These are phyloP conservation scores for Coniferiporia weirii DNA, from an alignment of 1,284 basidiomycete genomes.

Conservation along the genomic window DNA sequence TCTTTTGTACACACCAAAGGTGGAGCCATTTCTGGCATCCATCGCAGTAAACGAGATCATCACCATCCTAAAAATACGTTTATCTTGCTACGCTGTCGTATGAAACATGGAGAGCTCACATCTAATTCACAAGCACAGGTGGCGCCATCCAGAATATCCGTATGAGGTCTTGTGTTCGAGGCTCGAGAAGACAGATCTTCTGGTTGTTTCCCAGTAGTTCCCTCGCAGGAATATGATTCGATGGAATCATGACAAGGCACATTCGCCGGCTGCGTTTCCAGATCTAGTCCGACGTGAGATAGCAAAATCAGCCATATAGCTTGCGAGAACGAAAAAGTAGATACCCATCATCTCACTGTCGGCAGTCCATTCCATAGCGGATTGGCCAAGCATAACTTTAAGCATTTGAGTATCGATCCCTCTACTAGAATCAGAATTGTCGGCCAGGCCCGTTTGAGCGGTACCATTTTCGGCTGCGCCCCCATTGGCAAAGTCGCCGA, in stretches of 20 bases:
- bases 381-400: slow-evolving; percentile 6
- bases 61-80: slow-evolving; percentile 38
- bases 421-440: neutral
- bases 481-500: neutral
- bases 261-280: slow-evolving; percentile 38
- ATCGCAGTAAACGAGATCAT: slow-evolving; percentile 55
- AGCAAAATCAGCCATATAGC: neutral
- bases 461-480: neutral
- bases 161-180: slow-evolving; percentile 6
- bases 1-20: slow-evolving; percentile 47
- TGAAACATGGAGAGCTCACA: slow-evolving; percentile 32
- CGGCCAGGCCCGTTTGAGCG: neutral
- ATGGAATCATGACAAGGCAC: slow-evolving; percentile 30
- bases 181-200: neutral
- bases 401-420: slow-evolving; percentile 15
- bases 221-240: slow-evolving; percentile 29
- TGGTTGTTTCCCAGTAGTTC: slow-evolving; percentile 18
- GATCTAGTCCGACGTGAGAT: slow-evolving; percentile 27
- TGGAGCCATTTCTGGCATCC: slow-evolving; percentile 71
- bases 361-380: slow-evolving; percentile 6
- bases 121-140: slow-evolving; percentile 62
- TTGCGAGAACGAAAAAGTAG: neutral
- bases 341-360: slow-evolving; percentile 16
- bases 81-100: neutral
- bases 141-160: slow-evolving; percentile 21